phyloP scores from a whole-genome alignment of 352 stramenopile genomes.

The Hyaloperonospora brassicae region DNA sequence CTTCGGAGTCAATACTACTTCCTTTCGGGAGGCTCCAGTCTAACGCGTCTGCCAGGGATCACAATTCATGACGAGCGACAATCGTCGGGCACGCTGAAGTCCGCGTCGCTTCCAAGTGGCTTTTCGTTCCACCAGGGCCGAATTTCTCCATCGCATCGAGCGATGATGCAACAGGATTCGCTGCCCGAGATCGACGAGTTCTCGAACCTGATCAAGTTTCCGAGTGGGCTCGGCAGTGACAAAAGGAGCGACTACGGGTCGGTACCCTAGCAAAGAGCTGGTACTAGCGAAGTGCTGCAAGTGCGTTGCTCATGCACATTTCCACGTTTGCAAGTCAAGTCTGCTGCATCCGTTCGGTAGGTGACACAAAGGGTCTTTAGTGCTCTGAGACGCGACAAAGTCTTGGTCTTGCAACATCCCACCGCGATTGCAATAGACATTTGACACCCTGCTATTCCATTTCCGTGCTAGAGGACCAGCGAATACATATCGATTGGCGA shows the following conservation, averaged over 20 bases:
- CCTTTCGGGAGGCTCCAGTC: constrained; percentile 44
- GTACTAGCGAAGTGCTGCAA: too few relatives aligned
- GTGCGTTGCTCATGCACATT: too few relatives aligned
- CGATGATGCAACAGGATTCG: constrained; percentile 33
- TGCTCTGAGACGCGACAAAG: too few relatives aligned
- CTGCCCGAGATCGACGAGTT: constrained; percentile 71
- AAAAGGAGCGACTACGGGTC: constrained; percentile 19
- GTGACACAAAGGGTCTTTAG: too few relatives aligned
- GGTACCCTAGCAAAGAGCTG: too few relatives aligned
- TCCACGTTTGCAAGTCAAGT: too few relatives aligned
- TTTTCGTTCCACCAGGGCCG: constrained; percentile 69
- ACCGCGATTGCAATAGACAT: too few relatives aligned
- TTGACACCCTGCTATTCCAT: too few relatives aligned
- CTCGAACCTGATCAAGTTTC: constrained; percentile 45
- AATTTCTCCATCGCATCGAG: constrained; percentile 34
- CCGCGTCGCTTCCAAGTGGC: constrained; percentile 9
- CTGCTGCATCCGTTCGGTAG: too few relatives aligned
- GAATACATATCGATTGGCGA: too few relatives aligned
- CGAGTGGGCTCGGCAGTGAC: constrained; percentile 7
- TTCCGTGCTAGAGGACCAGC: too few relatives aligned
- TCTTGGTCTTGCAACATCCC: too few relatives aligned
- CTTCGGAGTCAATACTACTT: constrained; percentile 81
- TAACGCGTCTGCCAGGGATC: constrained; percentile 19
- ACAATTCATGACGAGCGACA: constrained; percentile 3
- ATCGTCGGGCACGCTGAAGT: constrained; percentile 6